Conservation (phyloP, 176 grass and related monocot species). For the Puya raimondii region DNA sequence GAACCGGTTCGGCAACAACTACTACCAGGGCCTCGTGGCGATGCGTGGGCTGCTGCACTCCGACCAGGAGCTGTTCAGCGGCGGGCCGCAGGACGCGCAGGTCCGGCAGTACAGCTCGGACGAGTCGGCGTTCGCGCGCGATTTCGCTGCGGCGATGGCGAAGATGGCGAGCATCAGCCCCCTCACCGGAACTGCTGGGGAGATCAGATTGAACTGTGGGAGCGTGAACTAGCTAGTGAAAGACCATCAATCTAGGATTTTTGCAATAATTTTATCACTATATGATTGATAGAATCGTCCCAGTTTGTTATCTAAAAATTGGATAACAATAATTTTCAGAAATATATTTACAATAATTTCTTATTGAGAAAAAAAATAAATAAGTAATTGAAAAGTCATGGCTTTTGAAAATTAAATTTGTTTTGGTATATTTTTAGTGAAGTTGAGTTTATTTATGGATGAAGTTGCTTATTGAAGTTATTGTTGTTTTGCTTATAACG, state of each 20-base stretch:
- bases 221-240: slow-evolving; percentile 25
- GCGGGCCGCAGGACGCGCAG: slow-evolving; percentile 36
- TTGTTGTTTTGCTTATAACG: too few species aligned
- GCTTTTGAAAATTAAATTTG: too few species aligned
- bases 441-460: too few species aligned
- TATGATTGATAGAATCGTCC: too few species aligned
- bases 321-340: too few species aligned
- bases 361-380: too few species aligned
- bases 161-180: slow-evolving; percentile 53
- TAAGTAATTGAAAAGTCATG: too few species aligned
- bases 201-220: slow-evolving; percentile 62
- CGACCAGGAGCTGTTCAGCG: slow-evolving; percentile 72
- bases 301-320: too few species aligned
- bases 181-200: slow-evolving; percentile 29
- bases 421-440: too few species aligned
- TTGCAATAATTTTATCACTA: too few species aligned
- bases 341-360: too few species aligned
- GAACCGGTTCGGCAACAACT: slow-evolving; percentile 35
- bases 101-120: slow-evolving; percentile 48
- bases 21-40: slow-evolving; percentile 35
- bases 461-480: too few species aligned
- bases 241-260: neutral
- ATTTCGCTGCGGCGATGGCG: slow-evolving; percentile 58
- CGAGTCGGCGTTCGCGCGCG: slow-evolving; percentile 22
- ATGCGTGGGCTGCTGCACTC: slow-evolving; percentile 43